Base-by-base conservation (phyloP, 1,284 basidiomycete genomes). In the Singerocomus rubriflavus region DNA sequence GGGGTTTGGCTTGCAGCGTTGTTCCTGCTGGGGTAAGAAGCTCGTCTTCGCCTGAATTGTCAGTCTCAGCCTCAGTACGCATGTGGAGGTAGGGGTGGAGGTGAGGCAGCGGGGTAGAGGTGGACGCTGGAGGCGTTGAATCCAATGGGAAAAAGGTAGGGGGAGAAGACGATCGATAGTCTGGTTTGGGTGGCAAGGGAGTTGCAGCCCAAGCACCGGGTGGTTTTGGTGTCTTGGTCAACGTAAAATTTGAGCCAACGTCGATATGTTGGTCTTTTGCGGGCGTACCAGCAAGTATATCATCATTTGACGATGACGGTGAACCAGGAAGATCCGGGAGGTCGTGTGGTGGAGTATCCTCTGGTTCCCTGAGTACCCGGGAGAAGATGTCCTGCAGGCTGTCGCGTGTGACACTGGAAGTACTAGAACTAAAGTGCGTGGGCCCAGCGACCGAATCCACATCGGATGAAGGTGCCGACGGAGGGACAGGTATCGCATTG, bases 201-300 rank as follows among this genome's bases (percentile, higher is more conserved):
- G 84, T 86, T 12, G 73, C 65, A 14, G 72, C 63, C 85, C 85
- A 89, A 35, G 76, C 84, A 27, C 87, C 86, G 32, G 85, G 85
- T 13, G 82, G 81, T 56, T 73, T 75, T 1, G 83, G 83, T n/a
- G 83, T 86, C 67, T 84, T 84, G 56, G 72, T 67, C 27, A 68
- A 53, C 0, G 75, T 75, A 13, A 69, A 57, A 45, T 73, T 60
- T 25, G 56, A 52, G 39, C 52, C 51, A 27, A 49, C 51, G 27
- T 52, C 56, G 50, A 57, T 34, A 62, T 55, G 52, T 59, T 65
- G 52, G 65, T 68, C 42, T 53, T 56, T 54, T 60, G 40, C 39
- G 26, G 58, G 59, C 11, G 60, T 60, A 46, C 41, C 46, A 57
- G 48, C 63, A 36, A 58, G 64, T 36, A 51, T 63, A 32, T 58